Conservation (phyloP, 2,329 filamentous ascomycete genomes). For the Dothiorella sarmentorum region DNA sequence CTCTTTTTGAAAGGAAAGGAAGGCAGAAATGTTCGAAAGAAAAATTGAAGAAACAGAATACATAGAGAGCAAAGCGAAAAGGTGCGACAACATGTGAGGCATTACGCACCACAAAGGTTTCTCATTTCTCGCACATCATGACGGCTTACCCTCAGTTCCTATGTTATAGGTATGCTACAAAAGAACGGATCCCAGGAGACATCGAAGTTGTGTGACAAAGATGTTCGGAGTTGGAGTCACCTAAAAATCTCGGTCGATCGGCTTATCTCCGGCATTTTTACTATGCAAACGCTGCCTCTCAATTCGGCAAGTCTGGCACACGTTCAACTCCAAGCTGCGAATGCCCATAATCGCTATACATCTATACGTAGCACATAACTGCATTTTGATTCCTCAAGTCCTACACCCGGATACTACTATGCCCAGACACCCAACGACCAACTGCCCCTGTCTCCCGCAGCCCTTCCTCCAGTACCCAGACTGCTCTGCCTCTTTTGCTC, state of each 20-base stretch:
- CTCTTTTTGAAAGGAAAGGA: neutral
- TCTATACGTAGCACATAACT: neutral
- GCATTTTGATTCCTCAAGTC: neutral
- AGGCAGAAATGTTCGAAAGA: neutral
- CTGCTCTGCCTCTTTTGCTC: slow-evolving; percentile 14
- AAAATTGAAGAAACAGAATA: neutral
- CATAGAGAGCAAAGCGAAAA: too few relatives aligned
- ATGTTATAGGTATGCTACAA: neutral
- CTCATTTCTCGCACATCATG: neutral
- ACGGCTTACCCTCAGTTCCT: neutral
- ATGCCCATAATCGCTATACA: neutral
- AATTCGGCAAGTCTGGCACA: too few relatives aligned
- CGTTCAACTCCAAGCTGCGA: too few relatives aligned
- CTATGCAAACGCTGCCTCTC: too few relatives aligned
- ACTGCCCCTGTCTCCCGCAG: slow-evolving; percentile 33
- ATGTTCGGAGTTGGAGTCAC: neutral
- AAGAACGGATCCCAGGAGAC: neutral
- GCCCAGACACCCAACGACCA: slow-evolving; percentile 42
- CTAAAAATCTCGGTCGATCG: neutral
- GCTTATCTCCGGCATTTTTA: neutral
- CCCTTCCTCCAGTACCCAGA: slow-evolving; percentile 6
- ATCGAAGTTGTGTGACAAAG: neutral
- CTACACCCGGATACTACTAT: slow-evolving; percentile 17
- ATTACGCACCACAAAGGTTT: neutral
- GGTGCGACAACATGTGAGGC: neutral